Conservation (phyloP, 164 flowering plant genomes). For the Protea cynaroides region DNA sequence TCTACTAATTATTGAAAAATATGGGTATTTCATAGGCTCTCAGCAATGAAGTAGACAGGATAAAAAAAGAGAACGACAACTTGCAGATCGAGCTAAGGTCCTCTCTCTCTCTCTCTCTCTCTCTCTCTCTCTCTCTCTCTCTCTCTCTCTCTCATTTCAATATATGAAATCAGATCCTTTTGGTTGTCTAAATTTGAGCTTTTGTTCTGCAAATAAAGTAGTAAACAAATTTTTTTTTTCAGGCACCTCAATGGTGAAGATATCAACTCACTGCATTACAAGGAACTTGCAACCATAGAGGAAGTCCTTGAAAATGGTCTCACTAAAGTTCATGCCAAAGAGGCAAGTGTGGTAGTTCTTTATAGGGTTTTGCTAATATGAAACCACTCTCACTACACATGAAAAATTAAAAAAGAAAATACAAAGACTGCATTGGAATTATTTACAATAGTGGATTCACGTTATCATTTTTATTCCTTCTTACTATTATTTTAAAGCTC, state of each 20-base stretch:
- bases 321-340: constrained; percentile 29
- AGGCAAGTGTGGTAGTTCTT: constrained; percentile 16
- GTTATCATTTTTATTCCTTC: too few species aligned
- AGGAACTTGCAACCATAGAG: constrained; percentile 57
- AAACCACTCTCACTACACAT: too few species aligned
- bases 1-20: too few species aligned
- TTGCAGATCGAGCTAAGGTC: constrained; percentile 88
- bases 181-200: neutral
- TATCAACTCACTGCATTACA: constrained; percentile 39
- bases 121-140: constrained; percentile 1
- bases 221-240: neutral
- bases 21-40: constrained; percentile 39
- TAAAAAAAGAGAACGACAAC: constrained; percentile 84
- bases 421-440: too few species aligned
- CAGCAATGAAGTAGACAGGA: constrained; percentile 63
- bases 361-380: neutral
- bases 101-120: neutral
- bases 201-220: neutral
- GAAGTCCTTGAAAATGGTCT: constrained; percentile 62
- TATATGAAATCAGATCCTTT: constrained; percentile 76
- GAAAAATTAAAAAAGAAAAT: too few species aligned
- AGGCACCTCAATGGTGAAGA: constrained; percentile 94
- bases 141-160: too few species aligned
- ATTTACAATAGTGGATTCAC: too few species aligned
- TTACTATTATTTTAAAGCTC: too few species aligned